Percentiles rank a stretch among this genome's conserved stretches.
phyloP scores from a whole-genome alignment of 768 basidiomycete species.

The Termitomyces sp. region DNA sequence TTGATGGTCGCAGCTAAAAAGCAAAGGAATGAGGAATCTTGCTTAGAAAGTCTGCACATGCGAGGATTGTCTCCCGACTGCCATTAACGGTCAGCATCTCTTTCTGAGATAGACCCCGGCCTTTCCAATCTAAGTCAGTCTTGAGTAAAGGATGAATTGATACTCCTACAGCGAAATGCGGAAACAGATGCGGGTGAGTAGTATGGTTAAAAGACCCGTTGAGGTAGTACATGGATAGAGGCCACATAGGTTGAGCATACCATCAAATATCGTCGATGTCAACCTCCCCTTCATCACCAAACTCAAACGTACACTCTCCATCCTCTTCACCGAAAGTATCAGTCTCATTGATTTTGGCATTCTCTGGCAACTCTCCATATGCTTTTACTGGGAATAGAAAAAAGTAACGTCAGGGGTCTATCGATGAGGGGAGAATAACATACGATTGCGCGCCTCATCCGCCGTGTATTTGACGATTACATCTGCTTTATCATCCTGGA shows the following conservation, averaged over 20 bases:
- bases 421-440: constrained; percentile 19
- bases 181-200: constrained; percentile 7
- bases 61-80: no score
- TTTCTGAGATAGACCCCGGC: no score
- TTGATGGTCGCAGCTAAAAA: no score
- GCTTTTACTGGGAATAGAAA: constrained; percentile 66
- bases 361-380: constrained; percentile 95
- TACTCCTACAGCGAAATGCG: constrained; percentile 12
- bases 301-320: constrained; percentile 86
- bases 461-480: constrained; percentile 99
- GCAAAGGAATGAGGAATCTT: no score
- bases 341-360: constrained; percentile 96
- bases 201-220: constrained; percentile 6
- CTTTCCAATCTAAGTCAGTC: no score
- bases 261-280: constrained; percentile 86
- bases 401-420: neutral
- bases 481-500: constrained; percentile 99
- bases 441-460: constrained; percentile 83
- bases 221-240: constrained; percentile 1
- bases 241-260: constrained; percentile 2
- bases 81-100: no score
- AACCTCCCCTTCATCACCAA: constrained; percentile 82
- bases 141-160: neutral
- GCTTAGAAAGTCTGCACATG: no score
- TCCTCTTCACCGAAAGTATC: constrained; percentile 90